Evolutionary conservation across 1,284 basidiomycete genomes (phyloP).

Genomic region (Sphagnurus paluster): DNA sequence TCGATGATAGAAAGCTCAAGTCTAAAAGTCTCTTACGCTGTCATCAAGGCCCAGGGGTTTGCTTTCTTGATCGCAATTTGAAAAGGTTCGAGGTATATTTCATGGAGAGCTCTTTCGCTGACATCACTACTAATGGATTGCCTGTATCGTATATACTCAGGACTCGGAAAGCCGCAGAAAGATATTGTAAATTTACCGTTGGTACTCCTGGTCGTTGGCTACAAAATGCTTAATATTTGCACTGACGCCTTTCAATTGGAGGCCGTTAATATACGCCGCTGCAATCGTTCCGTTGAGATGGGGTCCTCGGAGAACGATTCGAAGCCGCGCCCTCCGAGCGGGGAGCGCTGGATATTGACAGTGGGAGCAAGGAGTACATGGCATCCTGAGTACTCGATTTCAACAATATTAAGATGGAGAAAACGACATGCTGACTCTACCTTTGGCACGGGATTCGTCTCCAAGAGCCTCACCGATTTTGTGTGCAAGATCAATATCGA

Average conservation of each 20-base stretch:
- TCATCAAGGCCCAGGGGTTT: conserved; percentile 48
- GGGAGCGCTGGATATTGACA: conserved; percentile 53
- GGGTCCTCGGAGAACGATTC: conserved; percentile 55
- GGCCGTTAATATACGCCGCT: conserved; percentile 51
- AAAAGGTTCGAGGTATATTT: conserved; percentile 56
- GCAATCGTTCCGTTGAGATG: conserved; percentile 42
- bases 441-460: conserved; percentile 46
- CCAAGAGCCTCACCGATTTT: conserved; percentile 45
- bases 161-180: neutral
- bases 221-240: conserved; percentile 49
- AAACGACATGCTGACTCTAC: conserved; percentile 21
- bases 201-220: conserved; percentile 53
- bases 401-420: neutral
- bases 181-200: conserved; percentile 27
- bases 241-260: conserved; percentile 51
- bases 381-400: conserved; percentile 27
- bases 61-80: conserved; percentile 43
- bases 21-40: conserved; percentile 33
- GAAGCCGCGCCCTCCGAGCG: conserved; percentile 49
- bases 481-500: conserved; percentile 45
- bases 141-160: too few species aligned
- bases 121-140: conserved; percentile 56
- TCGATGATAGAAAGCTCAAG: neutral
- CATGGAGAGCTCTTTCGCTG: conserved; percentile 53
- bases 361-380: conserved; percentile 53